Base-by-base conservation (phyloP, 495 filamentous ascomycete genomes). In the Elaphomyces granulatus region DNA sequence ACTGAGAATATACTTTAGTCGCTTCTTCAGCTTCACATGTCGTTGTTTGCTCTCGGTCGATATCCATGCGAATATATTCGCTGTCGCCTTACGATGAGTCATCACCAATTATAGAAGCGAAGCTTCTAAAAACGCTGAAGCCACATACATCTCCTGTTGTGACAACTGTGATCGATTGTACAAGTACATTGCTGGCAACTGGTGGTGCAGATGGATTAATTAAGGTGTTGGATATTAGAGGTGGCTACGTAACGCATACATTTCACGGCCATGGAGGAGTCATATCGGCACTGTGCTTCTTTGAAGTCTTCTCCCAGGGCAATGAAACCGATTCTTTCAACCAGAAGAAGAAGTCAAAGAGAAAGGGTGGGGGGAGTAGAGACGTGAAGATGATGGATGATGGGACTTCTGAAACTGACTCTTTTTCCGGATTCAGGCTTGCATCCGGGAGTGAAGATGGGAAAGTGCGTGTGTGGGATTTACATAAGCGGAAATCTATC, bases 151-250 rank as follows among this genome's bases (percentile, higher is more conserved):
- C 86, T 2, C 90, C 90, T 1, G 84, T 95, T 8, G 74, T 94
- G 7, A 83, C 87, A 2, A 68, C 83, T 12, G 75, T 81, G 12
- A 72, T 86, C 34, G 90, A 99, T 54, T 66, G 69, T 21, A 94
- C 87, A 2, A 79, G 87, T 49, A 95, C 88, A 10, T 64, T 99
- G 8, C 62, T 96, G 31, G 90, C 88, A 26, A 94, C 87, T 15
- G 90, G 90, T 39, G 83, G 76, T 17, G 83, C 90, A 6, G 90
- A 96, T 59, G 90, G 90, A 18, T 71, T 78, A 3, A 80, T 94
- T 45, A 99, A 99, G 57, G 79, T 99, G 38, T 96, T 85, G 86
- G 92, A 99, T 62, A 87, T 99, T 28, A 63, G 70, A 42, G 86
- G 82, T 14, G 92, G 90, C 10, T 96, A 78, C 55, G 75, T 84